Base-by-base conservation (phyloP, 179 eudicot species). In the Patellifolia procumbens region DNA sequence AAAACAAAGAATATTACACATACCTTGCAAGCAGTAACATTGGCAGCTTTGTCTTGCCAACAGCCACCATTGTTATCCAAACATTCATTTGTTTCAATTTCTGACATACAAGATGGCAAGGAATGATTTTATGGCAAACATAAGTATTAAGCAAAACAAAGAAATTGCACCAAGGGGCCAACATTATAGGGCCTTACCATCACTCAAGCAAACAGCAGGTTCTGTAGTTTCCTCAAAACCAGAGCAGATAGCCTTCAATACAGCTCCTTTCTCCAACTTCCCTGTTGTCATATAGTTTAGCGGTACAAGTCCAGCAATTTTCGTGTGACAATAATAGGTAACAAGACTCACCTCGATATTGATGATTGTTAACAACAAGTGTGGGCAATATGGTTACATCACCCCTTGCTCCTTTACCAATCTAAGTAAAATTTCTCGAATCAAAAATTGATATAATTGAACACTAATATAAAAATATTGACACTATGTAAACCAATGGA, bases 141-240 rank as follows among this genome's bases (percentile, higher is more conserved):
- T 43, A 75, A 32, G 63, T n/a, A 68, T 26, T 24, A 68, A 70
- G 1, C 0, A 68, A 13, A 16, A n/a, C n/a, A n/a, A 32, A 53
- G 26, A 39, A 20, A 8, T 29, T n/a, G 37, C 48, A 55, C 70
- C n/a, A 48, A 13, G 26, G 22, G 51, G n/a, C n/a, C n/a, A 53
- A 22, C 29, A 61, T 56, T 43, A 42, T 5, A 73, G 26, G 29
- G 8, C 63, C 68, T 75, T 84, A 92, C 97, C 97, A 68, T 80
- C 94, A 79, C 89, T 91, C 79, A 92, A 88, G 81, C 97, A 92
- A 81, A 86, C 92, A 84, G 85, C 85, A 79, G 97, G 97, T 82
- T 91, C 97, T 37, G 96, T 92, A 28, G 97, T 92, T 88, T 92
- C 97, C 82, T 92, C 93, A 81, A 92, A 92, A 83, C 97, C 97